phyloP scores from a whole-genome alignment of 148 eudicot species.

The Nyssa sinensis region DNA sequence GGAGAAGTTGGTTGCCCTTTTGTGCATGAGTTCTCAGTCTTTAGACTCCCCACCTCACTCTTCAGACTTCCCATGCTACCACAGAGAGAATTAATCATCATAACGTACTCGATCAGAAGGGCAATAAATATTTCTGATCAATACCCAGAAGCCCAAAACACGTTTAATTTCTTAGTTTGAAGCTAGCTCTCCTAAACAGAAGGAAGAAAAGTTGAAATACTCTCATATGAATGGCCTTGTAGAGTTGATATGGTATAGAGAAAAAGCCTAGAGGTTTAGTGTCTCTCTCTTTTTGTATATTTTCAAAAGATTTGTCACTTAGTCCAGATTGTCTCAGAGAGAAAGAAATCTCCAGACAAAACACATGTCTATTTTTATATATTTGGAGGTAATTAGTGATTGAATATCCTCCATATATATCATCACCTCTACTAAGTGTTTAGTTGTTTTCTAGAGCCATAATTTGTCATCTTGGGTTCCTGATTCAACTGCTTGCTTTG shows the following conservation, averaged over 20 bases:
- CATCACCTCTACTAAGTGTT: background rate
- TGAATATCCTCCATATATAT: background rate
- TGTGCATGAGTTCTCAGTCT: slow-evolving; percentile 23
- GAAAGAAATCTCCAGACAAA: slow-evolving; percentile 11
- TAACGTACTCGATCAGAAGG: too few species aligned
- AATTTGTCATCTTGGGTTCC: slow-evolving; percentile 13
- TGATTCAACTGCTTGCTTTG: slow-evolving; percentile 1
- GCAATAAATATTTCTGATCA: too few species aligned
- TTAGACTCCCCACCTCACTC: slow-evolving; percentile 21
- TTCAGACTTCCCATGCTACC: slow-evolving; percentile 33
- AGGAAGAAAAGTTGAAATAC: background rate
- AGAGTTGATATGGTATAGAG: slow-evolving; percentile 8
- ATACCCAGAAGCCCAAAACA: background rate
- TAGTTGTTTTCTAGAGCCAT: slow-evolving; percentile 14
- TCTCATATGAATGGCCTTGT: slow-evolving; percentile 10
- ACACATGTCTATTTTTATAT: background rate
- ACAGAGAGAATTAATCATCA: slow-evolving; percentile 23
- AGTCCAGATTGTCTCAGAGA: slow-evolving; percentile 13
- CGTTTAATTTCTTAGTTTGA: background rate
- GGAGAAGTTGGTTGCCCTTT: slow-evolving; percentile 20
- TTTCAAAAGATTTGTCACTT: slow-evolving; percentile 14
- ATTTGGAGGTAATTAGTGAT: slow-evolving; percentile 31
- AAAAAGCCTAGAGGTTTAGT: background rate
- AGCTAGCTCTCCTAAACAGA: background rate
- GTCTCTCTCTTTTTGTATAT: slow-evolving; percentile 9